phyloP scores from a whole-genome alignment of 768 basidiomycete genomes.

The Trametes sanguinea region DNA sequence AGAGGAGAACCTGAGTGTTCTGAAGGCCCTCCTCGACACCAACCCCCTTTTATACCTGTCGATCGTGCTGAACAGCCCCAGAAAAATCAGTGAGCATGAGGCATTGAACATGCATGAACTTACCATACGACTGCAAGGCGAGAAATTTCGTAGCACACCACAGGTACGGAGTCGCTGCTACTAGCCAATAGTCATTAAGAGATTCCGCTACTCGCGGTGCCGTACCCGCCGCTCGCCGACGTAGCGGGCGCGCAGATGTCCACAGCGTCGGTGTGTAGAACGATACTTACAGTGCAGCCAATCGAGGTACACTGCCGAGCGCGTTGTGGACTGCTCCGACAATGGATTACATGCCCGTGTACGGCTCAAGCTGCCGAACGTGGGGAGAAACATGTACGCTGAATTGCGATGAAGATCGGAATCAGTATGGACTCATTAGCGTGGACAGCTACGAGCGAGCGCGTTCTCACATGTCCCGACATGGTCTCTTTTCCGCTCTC shows the following conservation, averaged over 20 bases:
- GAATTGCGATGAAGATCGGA: neutral
- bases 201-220: neutral
- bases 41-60: constrained; percentile 5
- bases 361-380: neutral
- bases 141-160: neutral
- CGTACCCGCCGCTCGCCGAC: neutral
- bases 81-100: neutral
- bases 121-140: neutral
- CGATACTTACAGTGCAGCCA: neutral
- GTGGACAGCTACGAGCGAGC: neutral
- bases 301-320: neutral
- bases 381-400: neutral
- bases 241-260: neutral
- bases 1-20: constrained; percentile 2
- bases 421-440: neutral
- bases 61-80: neutral
- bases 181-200: too few relatives aligned
- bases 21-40: neutral
- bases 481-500: neutral
- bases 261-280: neutral
- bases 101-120: neutral
- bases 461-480: neutral
- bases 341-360: neutral
- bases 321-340: neutral
- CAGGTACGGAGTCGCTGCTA: neutral